Percentiles rank a stretch among this genome's conserved stretches.
Conservation (phyloP, 805 yeast species). For the Candida glaebosa region DNA sequence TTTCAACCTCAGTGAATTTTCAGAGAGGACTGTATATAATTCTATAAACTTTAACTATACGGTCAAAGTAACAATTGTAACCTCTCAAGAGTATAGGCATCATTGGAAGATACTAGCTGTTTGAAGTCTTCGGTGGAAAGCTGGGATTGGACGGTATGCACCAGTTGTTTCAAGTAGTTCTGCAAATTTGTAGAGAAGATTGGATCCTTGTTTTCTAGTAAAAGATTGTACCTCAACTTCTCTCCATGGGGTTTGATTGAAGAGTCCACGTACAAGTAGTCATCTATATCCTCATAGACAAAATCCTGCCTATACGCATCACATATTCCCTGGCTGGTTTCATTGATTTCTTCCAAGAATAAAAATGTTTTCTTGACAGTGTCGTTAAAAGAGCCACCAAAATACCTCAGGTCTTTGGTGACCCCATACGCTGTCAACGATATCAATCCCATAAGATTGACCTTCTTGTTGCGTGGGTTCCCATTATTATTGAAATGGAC, state of each 20-base stretch:
- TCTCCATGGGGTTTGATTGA: conserved; percentile 43
- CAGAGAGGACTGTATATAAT: background rate
- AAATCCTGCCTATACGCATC: conserved; percentile 35
- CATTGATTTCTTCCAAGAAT: conserved; percentile 74
- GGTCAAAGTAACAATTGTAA: conserved; percentile 10
- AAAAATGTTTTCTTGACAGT: conserved; percentile 32
- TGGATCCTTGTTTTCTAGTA: conserved; percentile 31
- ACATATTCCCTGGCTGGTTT: conserved; percentile 35
- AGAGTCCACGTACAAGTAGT: conserved; percentile 38
- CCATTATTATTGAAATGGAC: conserved; percentile 50
- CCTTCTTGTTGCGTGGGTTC: conserved; percentile 72
- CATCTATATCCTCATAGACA: conserved; percentile 40
- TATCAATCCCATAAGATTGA: conserved; percentile 60
- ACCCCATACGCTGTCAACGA: conserved; percentile 41
- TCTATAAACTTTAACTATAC: background rate
- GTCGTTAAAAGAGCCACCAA: conserved; percentile 19
- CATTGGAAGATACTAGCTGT: conserved; percentile 28
- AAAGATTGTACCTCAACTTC: conserved; percentile 30
- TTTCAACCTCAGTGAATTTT: background rate
- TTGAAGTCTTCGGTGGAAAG: conserved; percentile 29
- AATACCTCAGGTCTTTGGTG: conserved; percentile 12
- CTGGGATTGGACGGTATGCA: conserved; percentile 22
- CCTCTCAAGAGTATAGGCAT: conserved; percentile 32
- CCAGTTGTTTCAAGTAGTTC: conserved; percentile 32
- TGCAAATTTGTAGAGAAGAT: conserved; percentile 46